Percentiles rank a stretch among this genome's conserved stretches.
phyloP scores from a whole-genome alignment of 371 early-diverging fungal genomes.

The Mucor circinelloides region DNA sequence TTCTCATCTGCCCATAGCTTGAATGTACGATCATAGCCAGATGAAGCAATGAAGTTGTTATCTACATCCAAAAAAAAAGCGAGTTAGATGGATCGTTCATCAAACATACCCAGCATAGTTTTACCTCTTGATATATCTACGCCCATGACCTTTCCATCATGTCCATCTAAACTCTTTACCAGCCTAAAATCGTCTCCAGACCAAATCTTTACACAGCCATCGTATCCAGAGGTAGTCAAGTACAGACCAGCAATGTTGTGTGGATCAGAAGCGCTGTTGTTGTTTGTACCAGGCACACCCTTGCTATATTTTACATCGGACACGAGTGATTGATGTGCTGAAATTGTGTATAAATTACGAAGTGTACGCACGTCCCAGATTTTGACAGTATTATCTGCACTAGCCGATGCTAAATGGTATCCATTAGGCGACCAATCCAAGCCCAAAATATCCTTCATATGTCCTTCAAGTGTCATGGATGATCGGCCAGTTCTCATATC shows the following conservation, averaged over 20 bases:
- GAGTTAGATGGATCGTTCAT: neutral
- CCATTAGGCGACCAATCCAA: constrained; percentile 94
- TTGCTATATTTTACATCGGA: constrained; percentile 77
- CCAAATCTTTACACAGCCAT: constrained; percentile 93
- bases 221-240: constrained; percentile 76
- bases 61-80: constrained; percentile 41
- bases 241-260: constrained; percentile 60
- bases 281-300: constrained; percentile 26
- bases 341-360: constrained; percentile 79
- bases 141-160: constrained; percentile 90
- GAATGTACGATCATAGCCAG: constrained; percentile 93
- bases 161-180: constrained; percentile 83
- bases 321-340: constrained; percentile 91
- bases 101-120: neutral
- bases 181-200: constrained; percentile 91
- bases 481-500: constrained; percentile 92
- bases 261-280: constrained; percentile 27
- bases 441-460: constrained; percentile 85
- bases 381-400: constrained; percentile 82
- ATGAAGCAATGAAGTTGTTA: constrained; percentile 81
- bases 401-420: constrained; percentile 79
- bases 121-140: constrained; percentile 81
- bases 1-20: constrained; percentile 84
- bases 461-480: constrained; percentile 88
- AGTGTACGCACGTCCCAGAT: constrained; percentile 91